phyloP scores from a whole-genome alignment of 177 flowering plant genomes.

The Vitis hybrid region DNA sequence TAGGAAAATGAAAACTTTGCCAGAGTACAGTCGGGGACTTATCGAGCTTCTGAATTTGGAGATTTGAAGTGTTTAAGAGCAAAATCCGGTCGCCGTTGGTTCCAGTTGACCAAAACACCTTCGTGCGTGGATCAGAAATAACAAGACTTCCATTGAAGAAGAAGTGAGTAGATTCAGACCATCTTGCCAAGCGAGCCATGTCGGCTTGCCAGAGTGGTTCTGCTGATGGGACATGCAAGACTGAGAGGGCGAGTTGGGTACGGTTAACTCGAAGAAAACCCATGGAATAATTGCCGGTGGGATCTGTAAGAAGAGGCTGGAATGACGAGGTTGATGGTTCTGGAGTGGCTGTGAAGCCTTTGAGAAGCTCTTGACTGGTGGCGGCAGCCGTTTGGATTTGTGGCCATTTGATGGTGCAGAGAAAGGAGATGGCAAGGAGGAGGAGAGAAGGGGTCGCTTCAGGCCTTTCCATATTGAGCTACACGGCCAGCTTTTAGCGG shows the following conservation, averaged over 20 bases:
- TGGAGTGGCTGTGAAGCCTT: conserved; percentile 68
- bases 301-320: conserved; percentile 62
- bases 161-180: conserved; percentile 53
- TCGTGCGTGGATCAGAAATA: conserved; percentile 39
- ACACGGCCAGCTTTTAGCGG: no score
- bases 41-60: conserved; percentile 36
- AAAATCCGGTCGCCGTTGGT: conserved; percentile 48
- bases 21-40: conserved; percentile 38
- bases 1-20: conserved; percentile 87
- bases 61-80: conserved; percentile 61
- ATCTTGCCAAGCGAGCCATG: conserved; percentile 30
- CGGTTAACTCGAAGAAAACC: conserved; percentile 67
- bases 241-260: conserved; percentile 61
- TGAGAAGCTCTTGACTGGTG: conserved; percentile 35
- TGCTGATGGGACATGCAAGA: conserved; percentile 65
- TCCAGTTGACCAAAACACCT: conserved; percentile 68
- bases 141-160: conserved; percentile 80
- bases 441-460: background rate
- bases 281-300: conserved; percentile 61
- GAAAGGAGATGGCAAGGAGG: conserved; percentile 2
- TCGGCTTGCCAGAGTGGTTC: conserved; percentile 67
- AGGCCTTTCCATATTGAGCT: no score
- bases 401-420: background rate
- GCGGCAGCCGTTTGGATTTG: background rate
- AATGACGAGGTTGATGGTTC: conserved; percentile 45